Conservation (phyloP, 352 stramenopile species). For the Globisporangium cederbergense region DNA sequence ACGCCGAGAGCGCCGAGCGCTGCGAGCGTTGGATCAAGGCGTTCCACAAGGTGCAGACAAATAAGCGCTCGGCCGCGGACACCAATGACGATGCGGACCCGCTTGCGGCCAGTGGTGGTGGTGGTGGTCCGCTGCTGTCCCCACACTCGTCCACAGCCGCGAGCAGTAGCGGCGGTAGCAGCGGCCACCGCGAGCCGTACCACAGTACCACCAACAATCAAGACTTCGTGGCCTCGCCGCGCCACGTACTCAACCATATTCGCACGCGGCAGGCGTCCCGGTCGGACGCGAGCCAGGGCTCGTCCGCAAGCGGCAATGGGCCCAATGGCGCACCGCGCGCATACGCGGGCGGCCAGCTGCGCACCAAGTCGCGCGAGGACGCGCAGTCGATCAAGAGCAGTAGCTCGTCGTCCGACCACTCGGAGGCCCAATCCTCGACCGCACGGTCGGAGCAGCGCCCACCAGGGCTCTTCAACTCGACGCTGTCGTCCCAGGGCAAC, state of each 20-base stretch:
- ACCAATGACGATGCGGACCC: constrained; percentile 13
- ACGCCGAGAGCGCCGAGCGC: constrained; percentile 35
- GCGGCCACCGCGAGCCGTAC: neutral
- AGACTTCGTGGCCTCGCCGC: constrained; percentile 14
- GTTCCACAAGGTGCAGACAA: constrained; percentile 57
- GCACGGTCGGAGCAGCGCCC: constrained; percentile 26
- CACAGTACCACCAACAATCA: neutral
- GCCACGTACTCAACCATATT: constrained; percentile 27
- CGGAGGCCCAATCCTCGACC: constrained; percentile 3
- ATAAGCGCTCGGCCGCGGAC: constrained; percentile 23
- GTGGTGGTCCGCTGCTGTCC: neutral
- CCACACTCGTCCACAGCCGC: constrained; percentile 4
- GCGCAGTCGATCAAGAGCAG: constrained; percentile 18
- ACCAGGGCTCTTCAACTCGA: constrained; percentile 27
- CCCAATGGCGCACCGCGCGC: constrained; percentile 26
- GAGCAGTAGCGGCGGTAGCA: constrained; percentile 8
- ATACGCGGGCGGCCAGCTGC: constrained; percentile 24
- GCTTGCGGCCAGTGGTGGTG: neutral
- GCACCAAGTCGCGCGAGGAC: constrained; percentile 21
- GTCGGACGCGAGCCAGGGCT: constrained; percentile 25
- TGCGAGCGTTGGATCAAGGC: constrained; percentile 51
- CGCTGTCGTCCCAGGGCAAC: constrained; percentile 25
- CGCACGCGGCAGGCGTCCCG: constrained; percentile 20
- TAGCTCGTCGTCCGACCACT: constrained; percentile 24
- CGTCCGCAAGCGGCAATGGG: constrained; percentile 13